These are phyloP conservation scores for Eimeria nieschulzi DNA, from an alignment of 169 alveolate species.

Conservation along the genomic window DNA sequence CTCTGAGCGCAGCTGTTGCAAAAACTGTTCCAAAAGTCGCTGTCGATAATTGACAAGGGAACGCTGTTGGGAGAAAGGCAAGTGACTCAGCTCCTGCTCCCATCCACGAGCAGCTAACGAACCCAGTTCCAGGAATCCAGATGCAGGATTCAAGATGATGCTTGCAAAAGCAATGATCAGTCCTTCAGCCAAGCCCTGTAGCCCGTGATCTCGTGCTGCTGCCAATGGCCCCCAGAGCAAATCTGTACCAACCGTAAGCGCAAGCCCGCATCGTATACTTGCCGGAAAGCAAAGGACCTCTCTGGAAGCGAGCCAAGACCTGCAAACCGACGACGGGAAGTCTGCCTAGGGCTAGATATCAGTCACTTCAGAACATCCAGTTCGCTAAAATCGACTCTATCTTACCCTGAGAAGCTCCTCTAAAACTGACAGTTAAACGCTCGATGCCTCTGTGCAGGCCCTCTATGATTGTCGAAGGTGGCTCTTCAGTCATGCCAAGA, in stretches of 20 bases:
- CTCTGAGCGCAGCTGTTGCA: background rate
- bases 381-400: too few species aligned
- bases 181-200: background rate
- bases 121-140: background rate
- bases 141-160: background rate
- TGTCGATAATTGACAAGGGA: background rate
- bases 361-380: background rate
- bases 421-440: background rate
- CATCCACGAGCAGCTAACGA: background rate
- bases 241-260: background rate
- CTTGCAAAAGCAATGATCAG: background rate
- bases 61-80: background rate
- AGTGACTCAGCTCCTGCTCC: slow-evolving; percentile 5
- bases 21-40: background rate
- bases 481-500: background rate
- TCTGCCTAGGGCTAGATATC: background rate
- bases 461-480: background rate
- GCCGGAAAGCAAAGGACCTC: background rate
- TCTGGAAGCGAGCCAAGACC: background rate
- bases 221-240: background rate
- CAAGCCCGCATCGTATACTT: background rate
- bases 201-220: background rate
- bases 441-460: background rate
- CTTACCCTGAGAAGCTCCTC: background rate
- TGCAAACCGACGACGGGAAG: background rate